Conservation (phyloP, 306 rosid species). For the Vigna trinervia region DNA sequence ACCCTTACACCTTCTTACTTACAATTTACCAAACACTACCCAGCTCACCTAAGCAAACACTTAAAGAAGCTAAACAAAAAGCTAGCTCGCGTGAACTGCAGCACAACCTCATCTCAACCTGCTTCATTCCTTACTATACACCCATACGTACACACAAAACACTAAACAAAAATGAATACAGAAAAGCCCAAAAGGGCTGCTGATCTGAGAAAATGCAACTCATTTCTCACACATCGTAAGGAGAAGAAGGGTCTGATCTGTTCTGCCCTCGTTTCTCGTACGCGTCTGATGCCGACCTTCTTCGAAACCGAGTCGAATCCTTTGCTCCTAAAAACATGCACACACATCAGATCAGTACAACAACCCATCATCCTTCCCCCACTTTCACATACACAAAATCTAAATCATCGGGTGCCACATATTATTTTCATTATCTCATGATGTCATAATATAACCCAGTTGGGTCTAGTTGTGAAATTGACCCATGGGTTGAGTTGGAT, state of each 20-base stretch:
- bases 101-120: constrained; percentile 6
- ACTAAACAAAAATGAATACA: constrained; percentile 45
- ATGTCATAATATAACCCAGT: neutral
- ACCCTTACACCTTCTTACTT: constrained; percentile 34
- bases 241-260: constrained; percentile 74
- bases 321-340: constrained; percentile 56
- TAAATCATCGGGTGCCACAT: neutral
- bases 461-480: constrained; percentile 28
- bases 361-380: too few species aligned
- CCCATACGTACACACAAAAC: constrained; percentile 26
- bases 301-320: constrained; percentile 77
- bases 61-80: constrained; percentile 7
- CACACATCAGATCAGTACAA: neutral
- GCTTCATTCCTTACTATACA: neutral
- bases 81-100: constrained; percentile 29
- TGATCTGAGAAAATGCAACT: constrained; percentile 20
- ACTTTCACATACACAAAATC: neutral
- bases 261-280: constrained; percentile 62
- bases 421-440: neutral
- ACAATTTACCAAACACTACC: constrained; percentile 37
- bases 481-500: constrained; percentile 36
- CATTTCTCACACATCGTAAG: constrained; percentile 82
- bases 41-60: constrained; percentile 25
- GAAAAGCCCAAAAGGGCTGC: constrained; percentile 24
- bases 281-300: constrained; percentile 82